Percentiles rank a stretch among this genome's conserved stretches.
phyloP scores from a whole-genome alignment of 2,329 filamentous ascomycete species.

The Eutypella sp. region DNA sequence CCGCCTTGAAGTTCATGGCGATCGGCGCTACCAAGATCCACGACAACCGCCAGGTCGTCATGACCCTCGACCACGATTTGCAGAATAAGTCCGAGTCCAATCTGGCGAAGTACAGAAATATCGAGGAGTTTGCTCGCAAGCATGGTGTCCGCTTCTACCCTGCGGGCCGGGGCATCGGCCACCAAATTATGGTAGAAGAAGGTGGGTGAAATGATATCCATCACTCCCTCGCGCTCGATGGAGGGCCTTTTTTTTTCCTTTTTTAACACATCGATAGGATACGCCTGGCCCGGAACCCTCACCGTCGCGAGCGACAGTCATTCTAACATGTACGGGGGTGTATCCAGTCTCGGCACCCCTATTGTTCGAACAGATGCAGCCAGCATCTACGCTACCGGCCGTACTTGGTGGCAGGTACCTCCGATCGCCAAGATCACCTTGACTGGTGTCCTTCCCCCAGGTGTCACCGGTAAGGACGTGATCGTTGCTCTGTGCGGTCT shows the following conservation, averaged over 20 bases:
- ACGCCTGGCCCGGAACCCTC: conserved; percentile 78
- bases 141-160: conserved; percentile 76
- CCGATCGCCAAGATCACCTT: conserved; percentile 77
- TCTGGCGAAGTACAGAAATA: conserved; percentile 74
- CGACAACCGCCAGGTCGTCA: conserved; percentile 68
- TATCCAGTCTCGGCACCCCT: conserved; percentile 72
- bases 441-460: conserved; percentile 66
- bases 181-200: conserved; percentile 89
- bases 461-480: conserved; percentile 89
- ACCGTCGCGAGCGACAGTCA: conserved; percentile 76
- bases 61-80: conserved; percentile 84
- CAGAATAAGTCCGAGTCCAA: conserved; percentile 77
- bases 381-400: conserved; percentile 75
- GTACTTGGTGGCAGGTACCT: conserved; percentile 86
- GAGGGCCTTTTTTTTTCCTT: too few species aligned
- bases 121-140: conserved; percentile 72
- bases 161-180: conserved; percentile 76
- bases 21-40: conserved; percentile 74
- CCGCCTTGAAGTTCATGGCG: conserved; percentile 72
- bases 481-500: conserved; percentile 84
- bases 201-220: conserved; percentile 35
- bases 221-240: not conserved
- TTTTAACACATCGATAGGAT: conserved; percentile 31
- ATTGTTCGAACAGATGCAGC: conserved; percentile 86
- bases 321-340: conserved; percentile 77